Evolutionary conservation across 768 basidiomycete species (phyloP), one percentile per base, ranked within the genome.

Genomic region (Collybia mongolica): DNA sequence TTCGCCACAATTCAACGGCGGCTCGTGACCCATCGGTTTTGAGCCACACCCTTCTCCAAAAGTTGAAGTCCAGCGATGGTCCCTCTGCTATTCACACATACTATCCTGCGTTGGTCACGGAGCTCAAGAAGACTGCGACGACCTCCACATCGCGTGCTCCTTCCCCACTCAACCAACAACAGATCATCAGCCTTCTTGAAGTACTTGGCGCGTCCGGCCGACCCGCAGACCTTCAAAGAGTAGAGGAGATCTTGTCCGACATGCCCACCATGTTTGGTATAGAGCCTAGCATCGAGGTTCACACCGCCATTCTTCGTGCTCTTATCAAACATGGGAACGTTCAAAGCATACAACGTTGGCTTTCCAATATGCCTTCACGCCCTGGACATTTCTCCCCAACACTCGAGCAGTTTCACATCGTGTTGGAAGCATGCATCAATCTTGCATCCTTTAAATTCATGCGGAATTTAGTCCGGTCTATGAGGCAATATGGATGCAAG

Each of bases 341-440:
- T 6, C 67, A 70, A 42, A 70, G 75, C 11, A 73, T 79, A 35
- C 59, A 73, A 22, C 64, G 71, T 19, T 84, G 85, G 78, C 65
- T 89, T 2, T 58, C 56, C 39, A 68, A 68, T n/a, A 83, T 87
- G 75, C 71, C 77, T 12, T 65, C 65, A 20, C 76, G 75, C 44
- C 72, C 81, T 2, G 77, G 76, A 2, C 59, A 72, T 29, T 54
- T 75, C 39, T 61, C 60, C 4, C 82, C 83, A 0, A 73, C 75
- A 19, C 64, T 76, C 32, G 68, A 76, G 18, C 82, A 83, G 49
- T 82, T 82, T 69, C 78, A 85, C 53, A 52, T 73, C 8, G 74
- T 84, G 53, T 65, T 88, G 29, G 68, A 76, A 32, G 64, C 66
- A 11, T 72, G 67, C 53, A 57, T 60, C 8, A 55, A 65, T 29